phyloP scores from a whole-genome alignment of 2,329 filamentous ascomycete genomes.

The Ceratocystis colombiana region DNA sequence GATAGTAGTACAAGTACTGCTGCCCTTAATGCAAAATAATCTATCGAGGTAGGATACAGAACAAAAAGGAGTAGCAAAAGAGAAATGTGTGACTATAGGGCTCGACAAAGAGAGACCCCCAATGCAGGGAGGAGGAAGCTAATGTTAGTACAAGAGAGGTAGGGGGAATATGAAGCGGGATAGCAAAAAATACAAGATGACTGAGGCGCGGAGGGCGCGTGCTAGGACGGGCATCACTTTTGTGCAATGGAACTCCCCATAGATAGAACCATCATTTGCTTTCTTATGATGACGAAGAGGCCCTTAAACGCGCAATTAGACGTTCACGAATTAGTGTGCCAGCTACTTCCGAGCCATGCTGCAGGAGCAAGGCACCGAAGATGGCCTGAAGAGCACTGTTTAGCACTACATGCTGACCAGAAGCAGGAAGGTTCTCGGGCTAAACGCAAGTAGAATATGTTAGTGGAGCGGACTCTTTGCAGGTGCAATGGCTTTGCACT shows the following conservation, averaged over 20 bases:
- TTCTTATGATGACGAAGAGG: conserved; percentile 13
- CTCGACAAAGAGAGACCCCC: not conserved
- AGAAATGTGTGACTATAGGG: not conserved
- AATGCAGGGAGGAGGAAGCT: not conserved
- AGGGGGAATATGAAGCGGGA: not conserved
- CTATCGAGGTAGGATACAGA: conserved; percentile 10
- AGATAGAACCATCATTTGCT: not conserved
- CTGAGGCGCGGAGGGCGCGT: not conserved
- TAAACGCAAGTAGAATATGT: conserved; percentile 29
- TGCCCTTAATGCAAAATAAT: not conserved
- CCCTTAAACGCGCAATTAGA: conserved; percentile 43
- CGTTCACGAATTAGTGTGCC: conserved; percentile 64
- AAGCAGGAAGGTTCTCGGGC: conserved; percentile 57
- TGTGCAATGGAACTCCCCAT: not conserved
- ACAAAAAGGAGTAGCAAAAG: not conserved
- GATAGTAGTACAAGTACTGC: not conserved
- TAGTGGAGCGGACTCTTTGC: conserved; percentile 17
- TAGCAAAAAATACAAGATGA: conserved; percentile 1
- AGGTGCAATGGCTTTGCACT: not conserved
- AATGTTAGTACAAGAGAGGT: conserved; percentile 13
- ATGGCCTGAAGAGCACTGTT: conserved; percentile 74
- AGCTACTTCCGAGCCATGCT: conserved; percentile 71
- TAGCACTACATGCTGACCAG: conserved; percentile 65
- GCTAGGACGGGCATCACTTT: not conserved
- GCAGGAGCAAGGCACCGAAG: conserved; percentile 78